Evolutionary conservation across 768 basidiomycete genomes (phyloP).

Genomic region (Wakefieldia striispora): DNA sequence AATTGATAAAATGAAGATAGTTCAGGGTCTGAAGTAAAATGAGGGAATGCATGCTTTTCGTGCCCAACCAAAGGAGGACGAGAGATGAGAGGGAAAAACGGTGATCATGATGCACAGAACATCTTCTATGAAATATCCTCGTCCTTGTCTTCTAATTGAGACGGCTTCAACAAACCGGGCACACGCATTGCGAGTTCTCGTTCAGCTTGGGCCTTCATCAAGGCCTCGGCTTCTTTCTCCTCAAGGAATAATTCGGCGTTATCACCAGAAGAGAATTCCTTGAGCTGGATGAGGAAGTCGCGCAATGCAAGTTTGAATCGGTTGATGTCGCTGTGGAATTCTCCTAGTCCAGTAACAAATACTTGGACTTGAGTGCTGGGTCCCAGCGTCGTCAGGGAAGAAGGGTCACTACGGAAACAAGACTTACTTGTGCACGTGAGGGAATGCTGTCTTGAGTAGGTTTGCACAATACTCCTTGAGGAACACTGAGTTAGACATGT

Average conservation of each 20-base stretch:
- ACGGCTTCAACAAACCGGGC: conserved; percentile 97
- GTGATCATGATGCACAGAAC: conserved; percentile 26
- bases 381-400: conserved; percentile 5
- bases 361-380: conserved; percentile 64
- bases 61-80: conserved; percentile 24
- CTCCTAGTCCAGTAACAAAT: conserved; percentile 67
- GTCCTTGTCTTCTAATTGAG: conserved; percentile 91
- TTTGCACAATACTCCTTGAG: conserved; percentile 84
- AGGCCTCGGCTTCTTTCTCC: conserved; percentile 87
- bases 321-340: conserved; percentile 76
- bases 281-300: conserved; percentile 97
- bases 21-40: conserved; percentile 24
- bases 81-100: conserved; percentile 18
- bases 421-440: conserved; percentile 82
- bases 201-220: conserved; percentile 77
- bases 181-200: conserved; percentile 88
- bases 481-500: conserved; percentile 75
- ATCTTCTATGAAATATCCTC: conserved; percentile 57
- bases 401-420: not conserved
- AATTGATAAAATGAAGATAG: conserved; percentile 27
- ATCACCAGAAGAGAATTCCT: conserved; percentile 92
- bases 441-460: conserved; percentile 85
- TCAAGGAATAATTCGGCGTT: conserved; percentile 91
- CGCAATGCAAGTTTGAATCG: conserved; percentile 93
- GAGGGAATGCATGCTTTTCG: conserved; percentile 20